Conservation (phyloP, 495 filamentous ascomycete genomes). For the Aspergillus ellipticus region DNA sequence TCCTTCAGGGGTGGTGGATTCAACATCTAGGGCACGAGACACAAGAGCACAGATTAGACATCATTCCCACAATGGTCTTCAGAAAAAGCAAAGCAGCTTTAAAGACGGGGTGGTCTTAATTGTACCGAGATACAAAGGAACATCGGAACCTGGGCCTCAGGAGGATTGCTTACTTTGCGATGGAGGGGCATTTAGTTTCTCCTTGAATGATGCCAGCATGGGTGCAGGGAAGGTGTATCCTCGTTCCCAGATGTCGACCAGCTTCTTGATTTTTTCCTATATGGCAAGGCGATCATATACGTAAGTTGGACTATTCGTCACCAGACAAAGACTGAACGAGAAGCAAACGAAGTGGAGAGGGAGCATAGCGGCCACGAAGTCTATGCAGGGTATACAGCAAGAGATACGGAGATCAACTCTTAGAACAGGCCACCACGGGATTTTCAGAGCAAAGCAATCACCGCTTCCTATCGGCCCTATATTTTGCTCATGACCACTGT, state of each 20-base stretch:
- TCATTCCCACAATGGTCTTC: neutral
- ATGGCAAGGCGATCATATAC: slow-evolving; percentile 39
- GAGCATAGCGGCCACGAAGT: slow-evolving; percentile 15
- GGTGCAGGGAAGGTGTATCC: slow-evolving; percentile 81
- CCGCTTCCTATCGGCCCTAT: slow-evolving; percentile 26
- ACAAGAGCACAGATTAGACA: neutral
- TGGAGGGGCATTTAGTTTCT: slow-evolving; percentile 64
- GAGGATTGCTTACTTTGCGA: slow-evolving; percentile 60
- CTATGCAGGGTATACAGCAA: slow-evolving; percentile 28
- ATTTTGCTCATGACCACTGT: slow-evolving; percentile 28
- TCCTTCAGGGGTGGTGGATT: slow-evolving; percentile 77
- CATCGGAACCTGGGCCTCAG: neutral
- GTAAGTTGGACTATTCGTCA: slow-evolving; percentile 48
- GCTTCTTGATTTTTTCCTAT: slow-evolving; percentile 95
- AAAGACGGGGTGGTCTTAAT: neutral
- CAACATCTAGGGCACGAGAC: slow-evolving; percentile 41
- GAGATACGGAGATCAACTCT: slow-evolving; percentile 33
- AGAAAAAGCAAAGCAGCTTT: neutral
- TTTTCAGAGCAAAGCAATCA: slow-evolving; percentile 15
- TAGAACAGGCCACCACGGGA: slow-evolving; percentile 18
- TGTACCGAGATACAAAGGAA: slow-evolving; percentile 3
- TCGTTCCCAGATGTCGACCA: slow-evolving; percentile 97
- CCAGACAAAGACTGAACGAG: slow-evolving; percentile 17
- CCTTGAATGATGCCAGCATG: slow-evolving; percentile 82
- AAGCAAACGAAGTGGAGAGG: slow-evolving; percentile 8